Evolutionary conservation across 345 rosid genomes (phyloP), one percentile per base, ranked within the genome.

Genomic region (Geranium rotundifolium): DNA sequence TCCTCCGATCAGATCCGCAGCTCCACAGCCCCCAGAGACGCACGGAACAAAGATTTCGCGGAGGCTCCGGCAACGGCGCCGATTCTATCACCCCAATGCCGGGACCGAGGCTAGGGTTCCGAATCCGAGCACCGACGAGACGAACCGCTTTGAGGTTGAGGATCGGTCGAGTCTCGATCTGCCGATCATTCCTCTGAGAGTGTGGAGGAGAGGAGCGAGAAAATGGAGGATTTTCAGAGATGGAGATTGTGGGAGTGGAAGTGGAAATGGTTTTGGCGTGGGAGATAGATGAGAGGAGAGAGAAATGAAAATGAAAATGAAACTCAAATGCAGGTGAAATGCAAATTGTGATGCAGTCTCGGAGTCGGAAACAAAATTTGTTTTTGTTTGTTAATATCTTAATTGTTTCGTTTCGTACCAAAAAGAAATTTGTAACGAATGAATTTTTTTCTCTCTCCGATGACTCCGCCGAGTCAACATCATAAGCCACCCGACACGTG

Each of bases 311-410:
- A 58, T 29, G 56, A 57, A 77, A 76, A 78, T 78, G 78, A 72
- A 74, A 79, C 57, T 63, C 75, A 79, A 72, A 76, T 79, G 73
- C 78, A 73, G 64, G 72, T 76, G 77, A 69, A 75, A 49, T 60
- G 52, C 16, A 46, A 46, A 12, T 46, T 46, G 14, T 7, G 52
- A 46, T 46, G 14, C 12, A 7, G 52, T 46, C 3, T 7, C 15
- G 52, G 52, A 46, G 10, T 0, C 15, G 52, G 52, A 46, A 34
- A 4, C 41, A 34, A 34, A 34, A 4, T 34, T 34, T 34, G 41
- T 34, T 34, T 34, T 34, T 34, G 41, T 34, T 34, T 34, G 7
- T 34, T 34, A 34, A 34, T 34, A 4, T 34, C 3, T 34, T 34
- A 34, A 34, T 34, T 34, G 7, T 34, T 8, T 34, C 41, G 7